phyloP scores from a whole-genome alignment of 352 stramenopile species.

The Phytopythium chamaehyphon region DNA sequence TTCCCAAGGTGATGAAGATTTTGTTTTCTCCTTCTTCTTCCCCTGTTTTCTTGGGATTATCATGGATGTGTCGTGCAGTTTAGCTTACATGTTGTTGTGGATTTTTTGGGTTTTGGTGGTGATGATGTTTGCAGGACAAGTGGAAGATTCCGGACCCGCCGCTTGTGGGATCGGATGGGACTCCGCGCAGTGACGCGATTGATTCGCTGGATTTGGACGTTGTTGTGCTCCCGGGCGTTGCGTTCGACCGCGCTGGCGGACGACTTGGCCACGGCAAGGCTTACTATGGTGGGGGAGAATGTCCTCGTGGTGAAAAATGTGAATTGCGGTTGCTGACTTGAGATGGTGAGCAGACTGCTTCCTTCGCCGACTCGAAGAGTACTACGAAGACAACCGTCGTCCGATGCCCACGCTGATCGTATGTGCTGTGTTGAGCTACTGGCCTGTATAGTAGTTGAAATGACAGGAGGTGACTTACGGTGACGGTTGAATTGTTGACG shows the following conservation, averaged over 20 bases:
- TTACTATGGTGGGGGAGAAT: constrained; percentile 66
- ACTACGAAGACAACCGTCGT: constrained; percentile 30
- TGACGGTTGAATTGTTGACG: too few relatives aligned
- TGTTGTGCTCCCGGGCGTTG: constrained; percentile 78
- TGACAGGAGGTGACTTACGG: too few relatives aligned
- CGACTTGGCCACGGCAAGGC: constrained; percentile 85
- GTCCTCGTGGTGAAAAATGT: background rate
- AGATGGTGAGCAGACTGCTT: constrained; percentile 53
- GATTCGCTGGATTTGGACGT: constrained; percentile 57
- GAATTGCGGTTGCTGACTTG: background rate
- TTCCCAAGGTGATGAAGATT: constrained; percentile 65
- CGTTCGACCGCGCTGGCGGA: constrained; percentile 73
- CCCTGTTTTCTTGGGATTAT: too few relatives aligned
- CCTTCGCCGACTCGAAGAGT: constrained; percentile 50
- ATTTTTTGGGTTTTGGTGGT: too few relatives aligned
- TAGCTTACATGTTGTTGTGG: too few relatives aligned
- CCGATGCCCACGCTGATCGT: constrained; percentile 55
- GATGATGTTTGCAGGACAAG: constrained; percentile 63
- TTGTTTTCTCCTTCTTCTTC: too few relatives aligned
- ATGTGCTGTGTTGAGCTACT: constrained; percentile 9
- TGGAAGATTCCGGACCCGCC: constrained; percentile 85
- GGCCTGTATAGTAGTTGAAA: background rate
- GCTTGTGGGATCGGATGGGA: constrained; percentile 18
- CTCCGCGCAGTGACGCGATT: constrained; percentile 37
- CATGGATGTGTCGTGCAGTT: too few relatives aligned